A percentile compares a stretch with the other conserved stretches of the same genome.
These are phyloP conservation scores for Lachnellula arida DNA, from an alignment of 2,329 filamentous ascomycete species.

Conservation along the genomic window DNA sequence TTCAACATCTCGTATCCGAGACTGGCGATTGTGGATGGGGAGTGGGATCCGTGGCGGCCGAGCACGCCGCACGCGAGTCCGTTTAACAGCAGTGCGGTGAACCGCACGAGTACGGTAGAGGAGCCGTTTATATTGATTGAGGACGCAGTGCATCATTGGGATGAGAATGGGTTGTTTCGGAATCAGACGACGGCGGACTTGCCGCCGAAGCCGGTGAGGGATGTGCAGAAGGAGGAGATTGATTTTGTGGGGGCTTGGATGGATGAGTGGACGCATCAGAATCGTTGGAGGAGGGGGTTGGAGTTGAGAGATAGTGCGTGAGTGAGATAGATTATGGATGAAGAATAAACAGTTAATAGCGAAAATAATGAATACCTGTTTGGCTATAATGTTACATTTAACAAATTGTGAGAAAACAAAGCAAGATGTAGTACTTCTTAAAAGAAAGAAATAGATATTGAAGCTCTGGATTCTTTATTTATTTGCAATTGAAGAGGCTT, in stretches of 20 bases:
- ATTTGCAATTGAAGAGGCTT: neutral
- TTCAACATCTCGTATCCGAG: slow-evolving; percentile 66
- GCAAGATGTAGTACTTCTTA: too few species aligned
- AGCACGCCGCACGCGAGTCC: slow-evolving; percentile 63
- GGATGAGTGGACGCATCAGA: slow-evolving; percentile 45
- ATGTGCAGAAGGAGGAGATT: slow-evolving; percentile 54
- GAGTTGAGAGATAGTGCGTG: too few species aligned
- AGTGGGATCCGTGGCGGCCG: slow-evolving; percentile 74
- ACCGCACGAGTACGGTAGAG: slow-evolving; percentile 53
- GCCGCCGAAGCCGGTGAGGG: slow-evolving; percentile 53
- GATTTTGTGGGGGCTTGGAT: slow-evolving; percentile 65
- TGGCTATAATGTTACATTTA: too few species aligned
- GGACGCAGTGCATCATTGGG: slow-evolving; percentile 78
- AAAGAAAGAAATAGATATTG: too few species aligned
- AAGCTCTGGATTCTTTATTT: neutral
- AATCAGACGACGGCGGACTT: slow-evolving; percentile 52
- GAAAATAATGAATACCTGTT: too few species aligned
- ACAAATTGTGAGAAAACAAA: too few species aligned
- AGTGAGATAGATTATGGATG: too few species aligned
- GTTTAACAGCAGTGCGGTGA: slow-evolving; percentile 41
- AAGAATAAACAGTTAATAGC: too few species aligned
- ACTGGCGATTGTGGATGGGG: slow-evolving; percentile 72
- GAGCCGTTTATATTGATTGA: slow-evolving; percentile 72
- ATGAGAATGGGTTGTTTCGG: slow-evolving; percentile 62
- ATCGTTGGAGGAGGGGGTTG: neutral